Evolutionary conservation across 768 basidiomycete genomes (phyloP), one percentile per base, ranked within the genome.

Genomic region (Symmetrospora coprosmae): DNA sequence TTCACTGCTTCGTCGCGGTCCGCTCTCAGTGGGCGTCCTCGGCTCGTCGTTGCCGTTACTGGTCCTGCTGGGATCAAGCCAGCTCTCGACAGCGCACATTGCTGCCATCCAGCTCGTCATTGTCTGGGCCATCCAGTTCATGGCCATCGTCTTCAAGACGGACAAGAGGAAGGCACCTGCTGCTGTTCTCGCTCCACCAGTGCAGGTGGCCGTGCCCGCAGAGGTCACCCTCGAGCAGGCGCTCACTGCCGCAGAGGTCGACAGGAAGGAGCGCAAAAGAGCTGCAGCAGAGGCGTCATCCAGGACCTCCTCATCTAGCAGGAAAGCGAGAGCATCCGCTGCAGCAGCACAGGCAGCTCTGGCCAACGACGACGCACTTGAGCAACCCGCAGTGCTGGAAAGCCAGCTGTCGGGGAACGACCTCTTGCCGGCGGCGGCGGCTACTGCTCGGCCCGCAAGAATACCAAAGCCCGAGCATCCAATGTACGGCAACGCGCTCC

Each of bases 401-500:
- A 46, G 43, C 43, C 9, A 46, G 25, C 9, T 46, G 13, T 8
- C 9, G 9, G 13, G 13, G 11, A 23, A 46, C 43, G 43, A 46
- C 21, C 14, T 46, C 43, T 9, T 9, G 8, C 4, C 19, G 51
- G 19, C 34, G 23, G 19, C 27, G 39, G 17, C 51, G 8, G 23
- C 21, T 23, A 25, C 51, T 6, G 51, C 25, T 28, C 14, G 21
- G n/a, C n/a, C n/a, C n/a, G n/a, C n/a, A 53, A 40, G 23, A n/a
- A 19, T n/a, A 40, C 13, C 27, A 28, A 19, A 16, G 23, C 11
- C 23, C 0, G 39, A 55, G 19, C 27, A 60, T 16, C 31, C 64
- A 4, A 38, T 48, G 7, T 66, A 56, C 47, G 23, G 63, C 13
- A 28, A 39, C 45, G 56, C 40, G 16, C 53, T 58, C 27, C 58